A percentile compares a stretch with the other conserved stretches of the same genome.
Conservation (phyloP, 164 flowering plant species). For the Litsea cubeba region DNA sequence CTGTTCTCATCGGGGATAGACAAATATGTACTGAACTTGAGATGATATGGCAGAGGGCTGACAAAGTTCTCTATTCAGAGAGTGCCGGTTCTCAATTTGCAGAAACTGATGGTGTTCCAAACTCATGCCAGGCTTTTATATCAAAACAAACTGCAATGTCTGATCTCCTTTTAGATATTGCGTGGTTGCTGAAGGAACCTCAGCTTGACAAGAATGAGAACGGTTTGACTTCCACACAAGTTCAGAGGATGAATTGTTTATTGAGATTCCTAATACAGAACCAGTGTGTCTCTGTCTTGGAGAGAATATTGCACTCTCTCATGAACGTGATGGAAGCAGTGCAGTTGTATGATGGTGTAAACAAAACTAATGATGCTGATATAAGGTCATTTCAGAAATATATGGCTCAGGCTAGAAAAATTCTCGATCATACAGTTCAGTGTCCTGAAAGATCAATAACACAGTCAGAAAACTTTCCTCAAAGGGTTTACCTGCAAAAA, state of each 20-base stretch:
- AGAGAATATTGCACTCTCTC: slow-evolving; percentile 38
- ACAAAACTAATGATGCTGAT: slow-evolving; percentile 34
- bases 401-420: slow-evolving; percentile 36
- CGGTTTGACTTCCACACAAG: slow-evolving; percentile 29
- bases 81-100: slow-evolving; percentile 8
- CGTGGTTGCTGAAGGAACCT: slow-evolving; percentile 72
- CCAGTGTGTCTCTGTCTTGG: slow-evolving; percentile 42
- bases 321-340: slow-evolving; percentile 21
- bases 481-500: neutral
- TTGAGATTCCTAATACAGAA: slow-evolving; percentile 44
- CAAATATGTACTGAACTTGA: slow-evolving; percentile 67
- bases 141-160: slow-evolving; percentile 40
- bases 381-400: slow-evolving; percentile 27
- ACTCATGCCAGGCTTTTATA: slow-evolving; percentile 32
- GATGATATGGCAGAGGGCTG: slow-evolving; percentile 39
- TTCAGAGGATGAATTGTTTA: slow-evolving; percentile 52
- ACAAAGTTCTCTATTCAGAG: slow-evolving; percentile 17
- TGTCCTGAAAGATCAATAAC: slow-evolving; percentile 1
- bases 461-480: slow-evolving; percentile 7
- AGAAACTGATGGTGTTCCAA: slow-evolving; percentile 9
- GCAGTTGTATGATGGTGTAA: slow-evolving; percentile 13
- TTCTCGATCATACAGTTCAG: slow-evolving; percentile 23
- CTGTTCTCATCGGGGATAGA: slow-evolving; percentile 61
- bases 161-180: slow-evolving; percentile 63
- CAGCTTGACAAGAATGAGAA: slow-evolving; percentile 29